Percentiles rank a stretch among this genome's conserved stretches.
phyloP scores from a whole-genome alignment of 2,329 filamentous ascomycete species.

The Tolypocladium endophyticum region DNA sequence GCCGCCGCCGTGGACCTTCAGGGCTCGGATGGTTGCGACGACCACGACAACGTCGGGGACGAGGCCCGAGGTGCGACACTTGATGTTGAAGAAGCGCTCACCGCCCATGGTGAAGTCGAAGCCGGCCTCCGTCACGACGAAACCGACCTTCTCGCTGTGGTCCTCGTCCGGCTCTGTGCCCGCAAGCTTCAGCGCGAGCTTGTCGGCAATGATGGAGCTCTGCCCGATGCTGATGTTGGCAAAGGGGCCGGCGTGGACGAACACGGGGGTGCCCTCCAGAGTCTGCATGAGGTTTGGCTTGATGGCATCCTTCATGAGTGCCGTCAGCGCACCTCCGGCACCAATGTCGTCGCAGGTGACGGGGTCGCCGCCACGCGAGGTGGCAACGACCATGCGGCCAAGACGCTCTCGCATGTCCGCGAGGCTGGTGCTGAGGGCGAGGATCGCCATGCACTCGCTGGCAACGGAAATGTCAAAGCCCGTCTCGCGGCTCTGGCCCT shows the following conservation, averaged over 20 bases:
- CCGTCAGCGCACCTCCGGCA: conserved; percentile 81
- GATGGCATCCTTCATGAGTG: conserved; percentile 95
- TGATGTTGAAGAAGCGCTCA: conserved; percentile 99
- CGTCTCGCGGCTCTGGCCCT: conserved; percentile 76
- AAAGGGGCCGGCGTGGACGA: conserved; percentile 95
- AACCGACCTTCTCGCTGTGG: conserved; percentile 71
- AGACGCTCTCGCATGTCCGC: conserved; percentile 86
- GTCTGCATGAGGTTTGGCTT: conserved; percentile 99
- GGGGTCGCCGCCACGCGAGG: conserved; percentile 73
- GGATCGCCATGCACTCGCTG: conserved; percentile 96
- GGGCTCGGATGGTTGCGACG: conserved; percentile 86
- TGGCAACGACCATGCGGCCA: conserved; percentile 91
- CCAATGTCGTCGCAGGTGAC: conserved; percentile 95
- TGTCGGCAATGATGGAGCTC: conserved; percentile 89
- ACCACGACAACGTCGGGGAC: conserved; percentile 89
- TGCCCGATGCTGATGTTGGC: conserved; percentile 98
- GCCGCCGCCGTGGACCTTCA: conserved; percentile 95
- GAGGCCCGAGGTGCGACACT: conserved; percentile 89
- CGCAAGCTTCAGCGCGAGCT: conserved; percentile 88
- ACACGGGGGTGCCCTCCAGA: conserved; percentile 90
- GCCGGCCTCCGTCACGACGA: conserved; percentile 91
- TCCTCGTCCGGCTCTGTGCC: conserved; percentile 91
- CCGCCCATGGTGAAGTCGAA: conserved; percentile 99
- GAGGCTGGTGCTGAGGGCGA: conserved; percentile 82
- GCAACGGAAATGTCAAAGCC: conserved; percentile 97